phyloP scores from a whole-genome alignment of 1,284 basidiomycete species.

The Pseudozyma sp. region DNA sequence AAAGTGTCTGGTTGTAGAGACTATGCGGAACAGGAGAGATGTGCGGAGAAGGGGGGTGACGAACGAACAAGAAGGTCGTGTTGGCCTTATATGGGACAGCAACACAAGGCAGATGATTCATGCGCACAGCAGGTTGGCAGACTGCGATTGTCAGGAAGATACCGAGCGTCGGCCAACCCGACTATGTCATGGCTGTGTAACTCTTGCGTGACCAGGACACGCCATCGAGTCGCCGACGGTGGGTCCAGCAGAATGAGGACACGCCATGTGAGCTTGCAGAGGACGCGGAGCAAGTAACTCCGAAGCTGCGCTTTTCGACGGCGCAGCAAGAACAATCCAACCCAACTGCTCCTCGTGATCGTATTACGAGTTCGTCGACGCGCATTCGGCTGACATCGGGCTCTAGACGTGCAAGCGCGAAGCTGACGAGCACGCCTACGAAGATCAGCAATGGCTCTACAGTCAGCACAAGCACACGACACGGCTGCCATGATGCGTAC shows the following conservation, averaged over 20 bases:
- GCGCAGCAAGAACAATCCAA: too few relatives aligned
- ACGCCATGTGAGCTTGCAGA: too few relatives aligned
- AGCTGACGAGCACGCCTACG: neutral
- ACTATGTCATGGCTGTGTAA: slow-evolving; percentile 3
- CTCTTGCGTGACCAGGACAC: slow-evolving; percentile 39
- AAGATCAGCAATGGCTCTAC: neutral
- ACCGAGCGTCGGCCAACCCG: neutral
- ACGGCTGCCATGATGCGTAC: neutral
- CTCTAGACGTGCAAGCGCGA: slow-evolving; percentile 42
- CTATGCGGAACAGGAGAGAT: neutral
- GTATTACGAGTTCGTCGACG: too few relatives aligned
- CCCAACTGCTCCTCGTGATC: too few relatives aligned
- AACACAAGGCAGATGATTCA: too few relatives aligned
- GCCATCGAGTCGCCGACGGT: slow-evolving; percentile 4
- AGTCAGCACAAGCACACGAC: neutral
- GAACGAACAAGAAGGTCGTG: too few relatives aligned
- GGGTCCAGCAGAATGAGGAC: too few relatives aligned
- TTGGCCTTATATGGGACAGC: too few relatives aligned
- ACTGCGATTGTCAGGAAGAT: neutral
- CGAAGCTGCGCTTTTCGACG: slow-evolving; percentile 1
- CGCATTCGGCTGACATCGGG: slow-evolving; percentile 20
- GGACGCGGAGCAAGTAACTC: slow-evolving; percentile 12
- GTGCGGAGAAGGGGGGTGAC: too few relatives aligned
- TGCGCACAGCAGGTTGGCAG: too few relatives aligned
- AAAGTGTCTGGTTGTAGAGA: neutral